These are phyloP conservation scores for Cyclotella cryptica DNA, from an alignment of 108 stramenopile genomes.

Conservation along the genomic window DNA sequence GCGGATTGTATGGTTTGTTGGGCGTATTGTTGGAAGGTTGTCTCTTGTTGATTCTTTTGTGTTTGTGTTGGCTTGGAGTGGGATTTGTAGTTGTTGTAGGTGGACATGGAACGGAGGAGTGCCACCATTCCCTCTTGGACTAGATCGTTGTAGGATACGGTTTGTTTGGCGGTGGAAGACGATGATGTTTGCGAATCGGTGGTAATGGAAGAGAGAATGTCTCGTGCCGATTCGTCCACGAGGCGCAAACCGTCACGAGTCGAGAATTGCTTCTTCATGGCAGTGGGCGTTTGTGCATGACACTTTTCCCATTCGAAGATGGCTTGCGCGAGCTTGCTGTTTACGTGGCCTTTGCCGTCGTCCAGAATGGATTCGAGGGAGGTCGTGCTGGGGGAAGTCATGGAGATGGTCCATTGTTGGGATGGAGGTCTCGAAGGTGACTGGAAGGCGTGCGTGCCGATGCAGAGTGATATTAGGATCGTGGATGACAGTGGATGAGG, in stretches of 20 bases:
- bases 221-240: constrained; percentile 56
- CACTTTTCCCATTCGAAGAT: constrained; percentile 72
- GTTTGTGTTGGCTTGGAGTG: not conserved
- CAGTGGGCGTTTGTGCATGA: constrained; percentile 40
- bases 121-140: constrained; percentile 76
- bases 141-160: constrained; percentile 55
- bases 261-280: constrained; percentile 45
- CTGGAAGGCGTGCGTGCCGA: too few species aligned
- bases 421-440: too few species aligned
- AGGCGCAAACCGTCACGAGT: constrained; percentile 68
- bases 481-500: too few species aligned
- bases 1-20: constrained; percentile 46
- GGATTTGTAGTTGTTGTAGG: constrained; percentile 27
- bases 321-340: constrained; percentile 61
- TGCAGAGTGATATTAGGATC: too few species aligned
- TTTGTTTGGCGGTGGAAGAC: not conserved
- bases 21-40: constrained; percentile 60
- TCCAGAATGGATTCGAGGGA: constrained; percentile 58
- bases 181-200: not conserved
- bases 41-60: not conserved
- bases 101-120: constrained; percentile 62
- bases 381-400: constrained; percentile 7
- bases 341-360: constrained; percentile 67
- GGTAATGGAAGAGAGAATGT: constrained; percentile 21
- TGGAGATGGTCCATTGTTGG: not conserved